Evolutionary conservation across 805 yeast genomes (phyloP), one percentile per base, ranked within the genome.

Genomic region (Zygosaccharomyces siamensis): DNA sequence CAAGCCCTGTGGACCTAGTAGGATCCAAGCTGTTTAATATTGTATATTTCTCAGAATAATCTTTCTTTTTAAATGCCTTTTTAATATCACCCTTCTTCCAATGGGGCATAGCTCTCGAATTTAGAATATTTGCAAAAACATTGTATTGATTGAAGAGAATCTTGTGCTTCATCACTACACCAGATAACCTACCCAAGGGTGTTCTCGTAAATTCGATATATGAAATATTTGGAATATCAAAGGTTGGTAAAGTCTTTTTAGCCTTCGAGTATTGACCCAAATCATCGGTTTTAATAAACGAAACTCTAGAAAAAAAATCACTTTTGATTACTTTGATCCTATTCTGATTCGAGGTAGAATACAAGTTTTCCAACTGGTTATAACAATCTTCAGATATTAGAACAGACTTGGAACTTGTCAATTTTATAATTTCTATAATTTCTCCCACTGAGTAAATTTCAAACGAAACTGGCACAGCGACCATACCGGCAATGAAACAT

Each of bases 141-240:
- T 79, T 77, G 90, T 93, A 87, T 62, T 93, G 99, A 56, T 88
- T 92, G 62, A 86, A 76, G 5, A 93, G 78, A 0, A 96, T 89
- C 50, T 88, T 74, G 64, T 93, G 98, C 21, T 93, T 86, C 62
- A 93, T 78, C 1, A 95, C 96, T 31, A 93, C 95, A 14, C 99
- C 99, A 49, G 96, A 75, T 31, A 89, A 69, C 55, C 90, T 95
- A 2, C 98, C 98, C 24, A 86, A 79, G 0, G 97, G 95, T 1
- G 95, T 85, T 57, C 90, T 79, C 0, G 93, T 81, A 61, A 86
- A 93, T 68, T 93, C 99, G 11, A 93, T 90, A 60, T 93, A 93
- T 0, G 98, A 97, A 50, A 93, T 70, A 60, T 88, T 95, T 1
- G 90, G 87, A 1, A 82, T 79, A 55, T 84, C 87, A 39, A 82